phyloP scores from a whole-genome alignment of 768 basidiomycete genomes.

The Rhizopogon rudus region DNA sequence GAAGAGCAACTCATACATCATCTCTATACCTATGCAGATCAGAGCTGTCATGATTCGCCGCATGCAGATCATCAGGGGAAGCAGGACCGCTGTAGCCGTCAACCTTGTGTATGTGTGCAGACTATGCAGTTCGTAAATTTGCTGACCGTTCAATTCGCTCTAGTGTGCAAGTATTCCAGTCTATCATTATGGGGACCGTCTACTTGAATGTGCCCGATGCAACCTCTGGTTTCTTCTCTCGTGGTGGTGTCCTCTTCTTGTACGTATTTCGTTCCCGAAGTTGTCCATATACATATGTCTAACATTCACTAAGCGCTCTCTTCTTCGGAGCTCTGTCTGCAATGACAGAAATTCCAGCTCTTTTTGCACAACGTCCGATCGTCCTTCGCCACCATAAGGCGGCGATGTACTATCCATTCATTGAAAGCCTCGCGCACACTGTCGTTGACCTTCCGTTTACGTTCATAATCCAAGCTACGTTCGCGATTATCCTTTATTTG shows the following conservation, averaged over 20 bases:
- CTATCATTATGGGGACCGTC: slow-evolving; percentile 68
- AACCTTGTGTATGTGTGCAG: slow-evolving; percentile 11
- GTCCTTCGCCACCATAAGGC: slow-evolving; percentile 37
- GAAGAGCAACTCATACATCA: slow-evolving; percentile 39
- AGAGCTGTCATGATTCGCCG: slow-evolving; percentile 42
- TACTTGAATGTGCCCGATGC: slow-evolving; percentile 71
- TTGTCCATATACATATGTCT: neutral
- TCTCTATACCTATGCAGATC: slow-evolving; percentile 45
- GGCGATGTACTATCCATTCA: slow-evolving; percentile 49
- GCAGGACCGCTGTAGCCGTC: slow-evolving; percentile 29
- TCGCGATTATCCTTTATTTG: slow-evolving; percentile 67
- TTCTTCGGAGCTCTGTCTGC: slow-evolving; percentile 54
- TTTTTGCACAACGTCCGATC: slow-evolving; percentile 42
- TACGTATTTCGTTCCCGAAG: slow-evolving; percentile 37
- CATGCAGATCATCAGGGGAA: slow-evolving; percentile 40
- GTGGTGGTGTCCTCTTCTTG: slow-evolving; percentile 76
- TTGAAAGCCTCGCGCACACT: slow-evolving; percentile 55
- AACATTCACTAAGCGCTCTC: slow-evolving; percentile 35
- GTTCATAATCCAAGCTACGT: slow-evolving; percentile 50
- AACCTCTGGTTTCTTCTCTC: slow-evolving; percentile 80
- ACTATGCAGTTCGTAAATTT: too few species aligned
- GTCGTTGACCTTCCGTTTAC: slow-evolving; percentile 70
- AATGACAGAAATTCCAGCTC: slow-evolving; percentile 55
- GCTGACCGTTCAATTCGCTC: neutral
- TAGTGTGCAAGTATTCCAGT: slow-evolving; percentile 35